Evolutionary conservation across 2,329 filamentous ascomycete genomes (phyloP).

Genomic region (Diaporthe amygdali): DNA sequence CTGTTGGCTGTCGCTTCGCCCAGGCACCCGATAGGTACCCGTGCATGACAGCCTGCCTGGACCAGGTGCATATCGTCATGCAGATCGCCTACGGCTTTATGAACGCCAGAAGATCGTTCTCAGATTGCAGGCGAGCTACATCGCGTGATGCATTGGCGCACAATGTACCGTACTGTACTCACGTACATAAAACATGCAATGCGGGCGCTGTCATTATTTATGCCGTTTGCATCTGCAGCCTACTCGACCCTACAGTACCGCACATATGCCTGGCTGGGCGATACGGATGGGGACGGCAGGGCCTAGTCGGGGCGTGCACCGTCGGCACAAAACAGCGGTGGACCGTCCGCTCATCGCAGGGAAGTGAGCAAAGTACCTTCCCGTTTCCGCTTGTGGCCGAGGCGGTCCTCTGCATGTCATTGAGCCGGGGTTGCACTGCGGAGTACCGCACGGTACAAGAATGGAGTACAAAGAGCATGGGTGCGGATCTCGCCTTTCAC

Average conservation of each 20-base stretch:
- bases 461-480: neutral
- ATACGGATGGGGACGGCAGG: neutral
- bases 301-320: neutral
- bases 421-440: conserved; percentile 21
- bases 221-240: conserved; percentile 5
- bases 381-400: conserved; percentile 18
- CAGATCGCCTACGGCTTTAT: conserved; percentile 16
- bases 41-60: conserved; percentile 9
- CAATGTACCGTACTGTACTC: neutral
- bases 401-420: conserved; percentile 24
- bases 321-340: conserved; percentile 22
- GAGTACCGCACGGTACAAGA: conserved; percentile 12
- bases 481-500: neutral
- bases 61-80: conserved; percentile 13
- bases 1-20: neutral
- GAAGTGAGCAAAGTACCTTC: conserved; percentile 6
- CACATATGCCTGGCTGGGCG: neutral
- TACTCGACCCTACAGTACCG: neutral
- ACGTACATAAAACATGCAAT: neutral
- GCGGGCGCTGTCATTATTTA: conserved; percentile 1
- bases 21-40: neutral
- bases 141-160: neutral
- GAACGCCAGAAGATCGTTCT: neutral
- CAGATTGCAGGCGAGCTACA: neutral
- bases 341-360: neutral